Conservation (phyloP, 345 rosid genomes). For the Euclidium syriacum region DNA sequence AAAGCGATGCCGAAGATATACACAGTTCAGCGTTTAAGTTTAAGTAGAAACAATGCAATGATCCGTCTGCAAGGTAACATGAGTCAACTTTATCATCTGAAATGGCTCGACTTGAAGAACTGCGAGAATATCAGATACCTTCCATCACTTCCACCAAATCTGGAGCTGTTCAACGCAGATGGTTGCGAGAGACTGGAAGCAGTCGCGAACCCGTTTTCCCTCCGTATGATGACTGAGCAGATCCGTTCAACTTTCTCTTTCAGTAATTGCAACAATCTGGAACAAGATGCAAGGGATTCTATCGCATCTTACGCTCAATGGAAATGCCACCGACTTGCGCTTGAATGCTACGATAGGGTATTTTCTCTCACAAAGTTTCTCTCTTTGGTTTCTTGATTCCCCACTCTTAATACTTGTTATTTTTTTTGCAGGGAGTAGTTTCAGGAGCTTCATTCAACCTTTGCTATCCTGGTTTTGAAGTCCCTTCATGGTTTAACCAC, state of each 20-base stretch:
- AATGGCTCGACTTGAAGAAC: not conserved
- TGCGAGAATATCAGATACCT: not conserved
- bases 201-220: not conserved
- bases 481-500: not conserved
- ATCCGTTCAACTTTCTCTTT: not conserved
- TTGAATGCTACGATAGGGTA: not conserved
- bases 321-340: not conserved
- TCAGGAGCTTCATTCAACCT: not conserved
- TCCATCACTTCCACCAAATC: not conserved
- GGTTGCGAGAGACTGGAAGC: not conserved
- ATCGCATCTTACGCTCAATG: slow-evolving; percentile 3
- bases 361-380: not conserved
- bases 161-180: not conserved
- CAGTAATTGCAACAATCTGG: not conserved
- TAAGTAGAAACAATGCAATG: not conserved
- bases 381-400: not conserved
- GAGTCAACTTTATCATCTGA: not conserved
- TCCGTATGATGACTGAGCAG: not conserved
- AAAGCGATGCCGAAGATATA: not conserved
- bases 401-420: not conserved
- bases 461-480: slow-evolving; percentile 5
- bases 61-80: not conserved
- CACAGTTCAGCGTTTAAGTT: not conserved
- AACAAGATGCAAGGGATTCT: not conserved
- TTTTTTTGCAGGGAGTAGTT: not conserved